Percentiles rank a stretch among this genome's conserved stretches.
Conservation (phyloP, 2,329 filamentous ascomycete species). For the Penicillium frequentans region DNA sequence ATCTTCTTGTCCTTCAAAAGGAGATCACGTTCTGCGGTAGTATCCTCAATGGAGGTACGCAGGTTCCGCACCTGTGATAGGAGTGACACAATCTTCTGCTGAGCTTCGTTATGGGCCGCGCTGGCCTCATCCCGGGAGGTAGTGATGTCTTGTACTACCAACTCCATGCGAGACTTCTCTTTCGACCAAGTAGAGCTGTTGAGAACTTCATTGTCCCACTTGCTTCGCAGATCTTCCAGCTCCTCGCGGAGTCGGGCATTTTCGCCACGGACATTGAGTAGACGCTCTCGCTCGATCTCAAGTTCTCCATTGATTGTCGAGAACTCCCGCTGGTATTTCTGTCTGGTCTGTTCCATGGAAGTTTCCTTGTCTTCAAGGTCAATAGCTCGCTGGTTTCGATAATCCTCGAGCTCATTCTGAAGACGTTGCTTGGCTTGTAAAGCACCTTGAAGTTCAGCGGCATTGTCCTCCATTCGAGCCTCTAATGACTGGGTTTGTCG, state of each 20-base stretch:
- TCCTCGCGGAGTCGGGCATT: constrained; percentile 90
- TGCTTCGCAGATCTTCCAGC: constrained; percentile 87
- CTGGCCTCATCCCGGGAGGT: constrained; percentile 93
- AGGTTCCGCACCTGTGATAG: constrained; percentile 86
- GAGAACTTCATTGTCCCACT: constrained; percentile 97
- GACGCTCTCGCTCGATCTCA: constrained; percentile 88
- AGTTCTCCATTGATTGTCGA: constrained; percentile 87
- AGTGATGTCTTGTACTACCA: constrained; percentile 82
- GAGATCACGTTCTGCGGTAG: constrained; percentile 79
- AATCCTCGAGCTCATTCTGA: constrained; percentile 96
- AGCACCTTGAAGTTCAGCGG: constrained; percentile 82
- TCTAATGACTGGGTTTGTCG: constrained; percentile 86
- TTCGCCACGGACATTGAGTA: constrained; percentile 79
- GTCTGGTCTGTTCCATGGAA: constrained; percentile 92
- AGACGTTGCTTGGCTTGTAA: constrained; percentile 89
- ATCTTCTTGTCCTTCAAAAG: constrained; percentile 86
- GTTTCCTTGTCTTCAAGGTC: constrained; percentile 97
- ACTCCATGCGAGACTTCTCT: constrained; percentile 89
- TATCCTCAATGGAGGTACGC: constrained; percentile 80
- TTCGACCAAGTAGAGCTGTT: constrained; percentile 99
- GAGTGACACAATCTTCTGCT: constrained; percentile 86
- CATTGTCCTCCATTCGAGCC: constrained; percentile 86
- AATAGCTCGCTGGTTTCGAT: constrained; percentile 89
- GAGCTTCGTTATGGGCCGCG: constrained; percentile 89
- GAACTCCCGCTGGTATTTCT: constrained; percentile 95